phyloP scores from a whole-genome alignment of 2,329 filamentous ascomycete genomes.

The Alternaria arborescens region DNA sequence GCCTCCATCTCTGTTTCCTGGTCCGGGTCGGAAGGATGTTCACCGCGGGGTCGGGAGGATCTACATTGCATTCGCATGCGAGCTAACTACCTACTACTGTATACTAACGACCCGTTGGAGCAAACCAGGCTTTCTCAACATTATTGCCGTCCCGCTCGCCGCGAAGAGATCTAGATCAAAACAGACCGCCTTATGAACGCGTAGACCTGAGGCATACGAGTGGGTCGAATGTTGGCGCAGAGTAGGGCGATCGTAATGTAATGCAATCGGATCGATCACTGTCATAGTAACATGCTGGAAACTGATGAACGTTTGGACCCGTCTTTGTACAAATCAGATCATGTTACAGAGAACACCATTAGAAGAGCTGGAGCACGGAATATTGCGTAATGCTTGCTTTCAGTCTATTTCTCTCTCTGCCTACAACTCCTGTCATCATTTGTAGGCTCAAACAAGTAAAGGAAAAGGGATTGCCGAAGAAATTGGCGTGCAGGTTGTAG shows the following conservation, averaged over 20 bases:
- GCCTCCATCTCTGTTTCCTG: background rate
- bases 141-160: background rate
- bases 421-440: background rate
- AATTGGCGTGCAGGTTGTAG: background rate
- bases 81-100: slow-evolving; percentile 3
- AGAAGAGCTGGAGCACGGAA: background rate
- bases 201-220: background rate
- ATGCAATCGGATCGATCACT: background rate
- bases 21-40: slow-evolving; percentile 1
- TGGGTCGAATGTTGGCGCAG: background rate
- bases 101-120: slow-evolving; percentile 1
- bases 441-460: background rate
- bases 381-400: background rate
- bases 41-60: background rate
- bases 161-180: background rate
- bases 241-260: background rate
- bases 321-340: background rate
- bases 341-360: background rate
- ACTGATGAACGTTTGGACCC: background rate
- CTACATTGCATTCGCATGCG: slow-evolving; percentile 3
- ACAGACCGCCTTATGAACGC: background rate
- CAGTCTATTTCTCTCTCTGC: slow-evolving; percentile 1
- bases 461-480: background rate
- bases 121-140: slow-evolving; percentile 3
- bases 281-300: background rate